Base-by-base conservation (phyloP, 179 eudicot genomes). In the Drosera spatulata region DNA sequence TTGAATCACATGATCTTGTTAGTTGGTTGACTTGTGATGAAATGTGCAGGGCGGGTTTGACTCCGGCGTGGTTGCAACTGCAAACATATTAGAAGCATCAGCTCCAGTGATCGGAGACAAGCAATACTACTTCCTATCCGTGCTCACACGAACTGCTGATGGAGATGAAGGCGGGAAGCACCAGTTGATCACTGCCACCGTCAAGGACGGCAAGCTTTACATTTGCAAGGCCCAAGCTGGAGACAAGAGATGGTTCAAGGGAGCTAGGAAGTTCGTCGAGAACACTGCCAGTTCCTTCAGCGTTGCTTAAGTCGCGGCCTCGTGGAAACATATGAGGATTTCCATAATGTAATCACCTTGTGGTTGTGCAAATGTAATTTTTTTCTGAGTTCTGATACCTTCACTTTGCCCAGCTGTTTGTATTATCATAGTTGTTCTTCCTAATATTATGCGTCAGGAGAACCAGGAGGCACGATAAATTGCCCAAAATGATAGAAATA, bases 191-290 rank as follows among this genome's bases (percentile, higher is more conserved):
- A 73, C 80, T 2, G 96, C 96, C 60, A 93, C 90, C 0, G 90
- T 93, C 43, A 73, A 78, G n/a, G 88, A 78, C 33, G 95, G 96
- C 8, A 93, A 93, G 79, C 91, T 93, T 11, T 89, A 86, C 81
- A 86, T 93, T 41, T 90, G 95, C 94, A 93, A 93, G 80, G 95
- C 99, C 39, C 97, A 93, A 66, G 99, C 99, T 1, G 99, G 99
- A 4, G 97, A 93, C 82, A 90, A 93, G 83, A 85, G 99, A 84
- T 93, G 99, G 99, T 93, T 93, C 75, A 93, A 93, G 70, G 97
- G 99, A 42, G 95, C 95, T 10, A 83, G 62, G 59, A 93, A 73
- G 75, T 90, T 77, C 11, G 97, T 93, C 2, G 99, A 93, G 82
- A 81, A 63, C 59, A 70, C 97, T n/a, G 67, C 91, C 37, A 64